Conservation (phyloP, 176 grass and related monocot species). For the Ananas comosus region DNA sequence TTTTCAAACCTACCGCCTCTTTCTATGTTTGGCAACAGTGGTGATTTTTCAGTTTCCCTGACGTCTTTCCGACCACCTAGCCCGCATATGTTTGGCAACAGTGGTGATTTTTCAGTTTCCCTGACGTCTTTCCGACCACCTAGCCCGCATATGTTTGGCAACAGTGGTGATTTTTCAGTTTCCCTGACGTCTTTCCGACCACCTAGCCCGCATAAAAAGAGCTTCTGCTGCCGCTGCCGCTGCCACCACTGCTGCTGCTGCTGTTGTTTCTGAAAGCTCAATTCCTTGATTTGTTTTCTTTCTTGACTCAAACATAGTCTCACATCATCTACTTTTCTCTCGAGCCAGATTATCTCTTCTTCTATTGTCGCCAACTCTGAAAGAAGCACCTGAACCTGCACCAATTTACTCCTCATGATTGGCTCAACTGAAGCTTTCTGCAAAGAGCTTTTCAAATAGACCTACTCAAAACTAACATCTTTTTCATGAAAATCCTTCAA, state of each 20-base stretch:
- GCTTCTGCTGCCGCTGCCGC: conserved; percentile 20
- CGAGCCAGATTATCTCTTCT: conserved; percentile 79
- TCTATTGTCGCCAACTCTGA: conserved; percentile 70
- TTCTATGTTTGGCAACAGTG: conserved; percentile 22
- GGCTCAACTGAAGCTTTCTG: neutral
- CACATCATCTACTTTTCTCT: conserved; percentile 72
- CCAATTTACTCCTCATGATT: neutral
- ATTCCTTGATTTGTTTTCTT: conserved; percentile 48
- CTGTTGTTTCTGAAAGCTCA: conserved; percentile 22
- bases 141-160: conserved; percentile 30
- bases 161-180: conserved; percentile 22
- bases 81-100: conserved; percentile 32
- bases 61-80: conserved; percentile 33
- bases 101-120: conserved; percentile 24
- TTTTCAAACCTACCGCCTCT: conserved; percentile 10
- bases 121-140: conserved; percentile 33
- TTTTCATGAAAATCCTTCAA: neutral
- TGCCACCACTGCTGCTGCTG: conserved; percentile 26
- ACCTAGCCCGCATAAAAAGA: conserved; percentile 34
- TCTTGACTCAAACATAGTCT: conserved; percentile 40
- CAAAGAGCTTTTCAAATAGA: neutral
- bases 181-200: conserved; percentile 30
- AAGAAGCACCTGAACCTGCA: conserved; percentile 56
- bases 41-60: conserved; percentile 23
- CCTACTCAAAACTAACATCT: neutral